Evolutionary conservation across 257 asterid genomes (phyloP).

Genomic region (Oldenlandia corymbosa): DNA sequence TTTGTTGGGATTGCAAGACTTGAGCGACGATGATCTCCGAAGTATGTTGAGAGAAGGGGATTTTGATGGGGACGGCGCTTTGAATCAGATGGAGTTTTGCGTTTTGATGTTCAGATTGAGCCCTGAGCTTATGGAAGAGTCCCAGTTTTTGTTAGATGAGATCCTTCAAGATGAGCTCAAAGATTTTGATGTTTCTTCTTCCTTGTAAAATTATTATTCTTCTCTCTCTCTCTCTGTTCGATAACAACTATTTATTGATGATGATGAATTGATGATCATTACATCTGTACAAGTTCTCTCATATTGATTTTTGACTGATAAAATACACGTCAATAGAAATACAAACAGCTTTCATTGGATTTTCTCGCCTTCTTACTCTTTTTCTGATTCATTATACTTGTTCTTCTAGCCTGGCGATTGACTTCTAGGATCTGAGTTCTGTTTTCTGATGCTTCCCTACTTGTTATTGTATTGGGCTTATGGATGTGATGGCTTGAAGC

Average conservation of each 20-base stretch:
- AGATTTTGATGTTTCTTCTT: conserved; percentile 29
- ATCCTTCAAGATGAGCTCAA: conserved; percentile 34
- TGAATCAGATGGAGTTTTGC: conserved; percentile 61
- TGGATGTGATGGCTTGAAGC: not conserved
- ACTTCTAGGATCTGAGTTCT: not conserved
- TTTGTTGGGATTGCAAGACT: conserved; percentile 40
- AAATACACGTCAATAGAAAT: not conserved
- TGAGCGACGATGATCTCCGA: conserved; percentile 38
- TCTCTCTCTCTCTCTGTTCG: not conserved
- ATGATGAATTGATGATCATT: too few relatives aligned
- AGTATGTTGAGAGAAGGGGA: conserved; percentile 53
- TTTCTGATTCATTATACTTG: not conserved
- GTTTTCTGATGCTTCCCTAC: not conserved
- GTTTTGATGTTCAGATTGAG: conserved; percentile 57
- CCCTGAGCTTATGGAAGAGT: conserved; percentile 53
- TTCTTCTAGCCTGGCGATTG: not conserved
- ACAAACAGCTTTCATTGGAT: too few relatives aligned
- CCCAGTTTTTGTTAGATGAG: conserved; percentile 39
- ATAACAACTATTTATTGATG: not conserved
- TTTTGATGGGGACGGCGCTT: conserved; percentile 56
- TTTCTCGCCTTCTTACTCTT: not conserved
- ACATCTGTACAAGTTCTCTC: conserved; percentile 2
- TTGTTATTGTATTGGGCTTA: not conserved
- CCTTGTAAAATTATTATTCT: conserved; percentile 28
- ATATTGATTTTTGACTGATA: conserved; percentile 5